Evolutionary conservation across 2,329 filamentous ascomycete genomes (phyloP).

Genomic region (Talaromyces sp.): DNA sequence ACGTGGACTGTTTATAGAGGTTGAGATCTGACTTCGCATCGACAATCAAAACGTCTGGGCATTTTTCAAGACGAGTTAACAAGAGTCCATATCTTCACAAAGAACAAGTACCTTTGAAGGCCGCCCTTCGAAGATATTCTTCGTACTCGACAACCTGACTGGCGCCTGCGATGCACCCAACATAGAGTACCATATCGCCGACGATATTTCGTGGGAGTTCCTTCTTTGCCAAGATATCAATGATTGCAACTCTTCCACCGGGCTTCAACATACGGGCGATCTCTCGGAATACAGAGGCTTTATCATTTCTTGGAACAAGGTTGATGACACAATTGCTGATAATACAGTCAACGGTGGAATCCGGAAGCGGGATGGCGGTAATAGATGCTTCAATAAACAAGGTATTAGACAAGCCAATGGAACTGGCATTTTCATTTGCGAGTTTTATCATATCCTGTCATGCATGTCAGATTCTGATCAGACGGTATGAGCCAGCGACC

Average conservation of each 20-base stretch:
- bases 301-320: slow-evolving; percentile 50
- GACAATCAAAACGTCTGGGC: slow-evolving; percentile 4
- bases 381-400: slow-evolving; percentile 50
- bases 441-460: slow-evolving; percentile 51
- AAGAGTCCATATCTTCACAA: not conserved
- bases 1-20: not conserved
- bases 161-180: slow-evolving; percentile 57
- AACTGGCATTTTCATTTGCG: slow-evolving; percentile 42
- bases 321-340: slow-evolving; percentile 62
- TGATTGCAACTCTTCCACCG: slow-evolving; percentile 54
- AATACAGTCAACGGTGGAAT: slow-evolving; percentile 47
- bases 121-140: slow-evolving; percentile 46
- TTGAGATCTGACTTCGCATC: slow-evolving; percentile 5
- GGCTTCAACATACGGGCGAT: slow-evolving; percentile 54
- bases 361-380: slow-evolving; percentile 43
- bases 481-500: not conserved
- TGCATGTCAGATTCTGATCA: not conserved
- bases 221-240: slow-evolving; percentile 54
- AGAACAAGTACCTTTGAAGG: slow-evolving; percentile 38
- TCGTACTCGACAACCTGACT: slow-evolving; percentile 50
- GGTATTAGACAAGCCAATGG: slow-evolving; percentile 39
- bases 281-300: slow-evolving; percentile 51
- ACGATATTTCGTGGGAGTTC: slow-evolving; percentile 45
- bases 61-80: not conserved
- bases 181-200: slow-evolving; percentile 49